Percentiles rank a stretch among this genome's conserved stretches.
phyloP scores from a whole-genome alignment of 2,329 filamentous ascomycete species.

The Calonectria pteridis region DNA sequence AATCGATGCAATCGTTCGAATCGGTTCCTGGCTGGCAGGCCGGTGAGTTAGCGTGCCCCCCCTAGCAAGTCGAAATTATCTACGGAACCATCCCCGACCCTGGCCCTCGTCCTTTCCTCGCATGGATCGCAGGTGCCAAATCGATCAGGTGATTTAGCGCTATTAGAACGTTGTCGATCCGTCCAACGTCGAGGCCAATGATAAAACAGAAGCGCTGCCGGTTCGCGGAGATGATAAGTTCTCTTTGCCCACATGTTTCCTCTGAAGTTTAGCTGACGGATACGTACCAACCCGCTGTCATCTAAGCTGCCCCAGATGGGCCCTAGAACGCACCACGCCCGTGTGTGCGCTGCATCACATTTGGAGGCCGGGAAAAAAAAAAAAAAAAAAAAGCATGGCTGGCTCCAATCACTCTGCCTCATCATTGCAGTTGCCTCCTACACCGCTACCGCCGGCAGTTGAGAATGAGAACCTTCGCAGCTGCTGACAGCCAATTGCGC shows the following conservation, averaged over 20 bases:
- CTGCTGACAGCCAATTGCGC: not conserved
- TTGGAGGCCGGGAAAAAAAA: conserved; percentile 1
- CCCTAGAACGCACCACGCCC: not conserved
- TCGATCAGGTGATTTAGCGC: conserved; percentile 47
- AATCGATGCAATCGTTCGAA: conserved; percentile 31
- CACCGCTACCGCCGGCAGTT: conserved; percentile 29
- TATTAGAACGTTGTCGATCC: conserved; percentile 19
- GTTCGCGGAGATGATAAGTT: conserved; percentile 10
- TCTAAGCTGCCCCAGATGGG: conserved; percentile 12
- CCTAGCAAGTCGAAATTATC: conserved; percentile 42
- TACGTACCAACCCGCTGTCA: not conserved
- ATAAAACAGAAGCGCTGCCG: not conserved
- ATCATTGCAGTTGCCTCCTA: conserved; percentile 8
- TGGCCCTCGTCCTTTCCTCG: conserved; percentile 41
- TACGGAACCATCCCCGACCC: conserved; percentile 44
- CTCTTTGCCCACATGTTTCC: conserved; percentile 19
- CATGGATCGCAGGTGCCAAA: conserved; percentile 37
- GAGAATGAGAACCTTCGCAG: not conserved
- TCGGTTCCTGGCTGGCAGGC: conserved; percentile 30
- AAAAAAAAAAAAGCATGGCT: conserved; percentile 17
- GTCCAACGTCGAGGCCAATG: conserved; percentile 26
- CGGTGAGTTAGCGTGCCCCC: conserved; percentile 39
- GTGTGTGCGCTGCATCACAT: conserved; percentile 13
- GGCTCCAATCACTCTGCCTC: conserved; percentile 21
- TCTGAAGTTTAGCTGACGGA: not conserved